Conservation (phyloP, 495 filamentous ascomycete species). For the Chaetomium fimeti region DNA sequence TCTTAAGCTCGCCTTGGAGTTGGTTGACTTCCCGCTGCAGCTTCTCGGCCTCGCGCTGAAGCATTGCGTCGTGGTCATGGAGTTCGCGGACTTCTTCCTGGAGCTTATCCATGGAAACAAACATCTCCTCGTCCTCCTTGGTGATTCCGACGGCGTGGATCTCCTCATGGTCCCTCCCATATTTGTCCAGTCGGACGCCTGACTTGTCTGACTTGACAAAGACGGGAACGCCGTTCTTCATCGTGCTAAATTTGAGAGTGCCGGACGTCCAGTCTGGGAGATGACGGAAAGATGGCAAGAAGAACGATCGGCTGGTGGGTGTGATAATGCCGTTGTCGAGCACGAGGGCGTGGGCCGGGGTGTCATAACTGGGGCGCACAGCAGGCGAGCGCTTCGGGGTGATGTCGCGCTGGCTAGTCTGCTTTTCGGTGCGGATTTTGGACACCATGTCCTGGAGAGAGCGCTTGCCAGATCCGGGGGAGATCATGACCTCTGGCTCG, state of each 20-base stretch:
- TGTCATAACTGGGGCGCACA: slow-evolving; percentile 11
- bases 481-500: slow-evolving; percentile 14
- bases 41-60: slow-evolving; percentile 49
- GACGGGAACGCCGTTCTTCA: slow-evolving; percentile 48
- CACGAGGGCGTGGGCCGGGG: slow-evolving; percentile 11
- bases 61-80: slow-evolving; percentile 50
- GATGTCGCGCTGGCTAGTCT: slow-evolving; percentile 23
- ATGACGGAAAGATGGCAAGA: slow-evolving; percentile 46
- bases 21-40: slow-evolving; percentile 47
- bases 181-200: slow-evolving; percentile 28
- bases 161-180: slow-evolving; percentile 38
- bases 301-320: slow-evolving; percentile 48
- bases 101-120: slow-evolving; percentile 56
- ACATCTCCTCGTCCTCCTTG: slow-evolving; percentile 51
- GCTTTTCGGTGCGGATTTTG: slow-evolving; percentile 35
- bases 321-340: slow-evolving; percentile 32
- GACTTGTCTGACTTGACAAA: slow-evolving; percentile 40
- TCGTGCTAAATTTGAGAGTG: slow-evolving; percentile 43
- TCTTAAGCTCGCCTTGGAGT: slow-evolving; percentile 45
- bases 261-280: slow-evolving; percentile 50
- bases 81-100: slow-evolving; percentile 50
- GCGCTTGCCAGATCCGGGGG: slow-evolving; percentile 29
- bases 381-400: slow-evolving; percentile 27
- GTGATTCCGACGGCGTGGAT: slow-evolving; percentile 42
- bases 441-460: slow-evolving; percentile 38